Conservation (phyloP, 23 red algal species). For the Gracilaria caudata region DNA sequence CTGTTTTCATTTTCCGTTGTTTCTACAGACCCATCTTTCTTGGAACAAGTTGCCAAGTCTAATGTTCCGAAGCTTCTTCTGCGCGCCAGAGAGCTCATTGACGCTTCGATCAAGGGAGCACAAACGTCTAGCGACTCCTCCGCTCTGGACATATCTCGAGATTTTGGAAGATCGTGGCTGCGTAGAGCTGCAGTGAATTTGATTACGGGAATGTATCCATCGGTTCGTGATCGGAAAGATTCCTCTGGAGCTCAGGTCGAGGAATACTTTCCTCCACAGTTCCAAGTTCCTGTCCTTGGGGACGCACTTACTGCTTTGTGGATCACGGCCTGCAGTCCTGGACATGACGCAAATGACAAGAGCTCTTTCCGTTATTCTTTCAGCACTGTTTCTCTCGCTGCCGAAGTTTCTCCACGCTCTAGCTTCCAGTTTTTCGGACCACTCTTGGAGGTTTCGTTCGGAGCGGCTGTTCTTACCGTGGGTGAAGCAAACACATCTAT, state of each 20-base stretch:
- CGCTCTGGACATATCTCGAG: conserved; percentile 34
- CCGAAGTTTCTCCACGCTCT: conserved; percentile 19
- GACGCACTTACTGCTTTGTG: conserved; percentile 30
- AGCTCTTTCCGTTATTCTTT: conserved; percentile 8
- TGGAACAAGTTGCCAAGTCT: conserved; percentile 29
- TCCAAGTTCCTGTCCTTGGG: conserved; percentile 28
- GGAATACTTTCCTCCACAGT: conserved; percentile 22
- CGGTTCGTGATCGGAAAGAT: background rate
- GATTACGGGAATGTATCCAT: conserved; percentile 37
- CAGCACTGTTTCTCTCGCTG: conserved; percentile 17
- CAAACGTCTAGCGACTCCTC: conserved; percentile 22
- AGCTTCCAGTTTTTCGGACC: conserved; percentile 30
- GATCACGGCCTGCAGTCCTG: conserved; percentile 30
- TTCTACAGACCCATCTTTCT: conserved; percentile 9
- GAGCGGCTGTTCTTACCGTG: conserved; percentile 19
- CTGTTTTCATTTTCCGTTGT: conserved; percentile 39
- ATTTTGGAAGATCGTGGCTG: conserved; percentile 47
- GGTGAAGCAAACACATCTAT: conserved; percentile 8
- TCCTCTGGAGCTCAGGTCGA: background rate
- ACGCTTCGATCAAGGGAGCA: conserved; percentile 4
- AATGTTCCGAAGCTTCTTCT: conserved; percentile 28
- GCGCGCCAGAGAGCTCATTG: conserved; percentile 37
- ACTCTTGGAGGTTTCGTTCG: conserved; percentile 19
- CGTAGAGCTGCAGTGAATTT: conserved; percentile 38
- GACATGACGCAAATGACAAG: conserved; percentile 15